phyloP scores from a whole-genome alignment of 2,329 filamentous ascomycete genomes.

The Aspergillus fischeri region DNA sequence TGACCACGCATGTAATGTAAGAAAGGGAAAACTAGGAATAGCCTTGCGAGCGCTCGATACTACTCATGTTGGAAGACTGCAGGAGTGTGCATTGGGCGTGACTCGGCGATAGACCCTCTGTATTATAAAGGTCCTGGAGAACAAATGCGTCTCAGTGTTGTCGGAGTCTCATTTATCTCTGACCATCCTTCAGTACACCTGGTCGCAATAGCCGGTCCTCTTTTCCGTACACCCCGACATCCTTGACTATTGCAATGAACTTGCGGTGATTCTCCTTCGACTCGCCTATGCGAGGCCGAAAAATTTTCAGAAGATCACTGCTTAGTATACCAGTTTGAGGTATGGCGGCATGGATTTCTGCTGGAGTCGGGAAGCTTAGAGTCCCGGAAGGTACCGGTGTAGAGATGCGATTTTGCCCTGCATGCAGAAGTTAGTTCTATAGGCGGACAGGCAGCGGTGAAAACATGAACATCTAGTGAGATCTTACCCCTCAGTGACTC shows the following conservation, averaged over 20 bases:
- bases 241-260: conserved; percentile 44
- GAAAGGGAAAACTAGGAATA: not conserved
- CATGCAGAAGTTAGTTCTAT: not conserved
- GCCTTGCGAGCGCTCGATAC: not conserved
- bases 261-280: conserved; percentile 38
- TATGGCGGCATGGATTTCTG: conserved; percentile 46
- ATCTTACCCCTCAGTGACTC: conserved; percentile 29
- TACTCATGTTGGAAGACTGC: not conserved
- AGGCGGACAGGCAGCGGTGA: not conserved
- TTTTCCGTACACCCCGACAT: conserved; percentile 41
- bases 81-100: not conserved
- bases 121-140: not conserved
- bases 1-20: not conserved
- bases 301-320: conserved; percentile 41
- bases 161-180: conserved; percentile 3
- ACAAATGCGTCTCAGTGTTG: not conserved
- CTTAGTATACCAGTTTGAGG: conserved; percentile 43
- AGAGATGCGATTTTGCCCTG: conserved; percentile 27
- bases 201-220: conserved; percentile 40
- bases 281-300: conserved; percentile 40
- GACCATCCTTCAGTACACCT: conserved; percentile 25
- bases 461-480: not conserved
- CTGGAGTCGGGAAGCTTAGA: conserved; percentile 41
- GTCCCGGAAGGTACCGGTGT: conserved; percentile 25
- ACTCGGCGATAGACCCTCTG: no score